Evolutionary conservation across 169 alveolate genomes (phyloP), one percentile per base, ranked within the genome.

Genomic region (Plasmodium sp.): DNA sequence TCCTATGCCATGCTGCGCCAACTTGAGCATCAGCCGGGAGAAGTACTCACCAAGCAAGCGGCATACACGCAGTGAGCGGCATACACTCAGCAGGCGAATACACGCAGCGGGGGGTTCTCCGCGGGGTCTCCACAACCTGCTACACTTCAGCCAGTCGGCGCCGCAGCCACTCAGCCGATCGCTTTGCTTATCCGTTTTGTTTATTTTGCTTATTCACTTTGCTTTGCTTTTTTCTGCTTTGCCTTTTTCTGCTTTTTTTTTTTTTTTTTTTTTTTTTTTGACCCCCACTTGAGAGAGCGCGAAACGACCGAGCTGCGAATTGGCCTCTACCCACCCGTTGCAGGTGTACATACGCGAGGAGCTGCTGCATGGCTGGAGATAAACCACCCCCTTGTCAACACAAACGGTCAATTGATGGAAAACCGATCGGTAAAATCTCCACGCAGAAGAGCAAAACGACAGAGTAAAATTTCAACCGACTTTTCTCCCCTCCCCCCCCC

Each of bases 191-290:
- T 51, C 62, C 3, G 18, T 51, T 51, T 51, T 51, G 5, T 39
- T 39, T 39, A 39, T 39, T 39, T 39, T 39, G 4, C 5, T 39
- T 39, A 5, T 39, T 39, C 2, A 39, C 2, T 39, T 39, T 39
- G 4, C 5, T 39, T 39, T 39, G 0, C 45, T 67, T 67, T 18
- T 33, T 39, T 72, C 33, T 75, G 27, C 33, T 75, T 5, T 18
- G 27, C 0, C 27, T 75, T 27, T 6, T 27, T 75, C 33, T 18
- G n/a, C n/a, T 18, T 81, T 43, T 45, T 31, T 27, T 34, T 77
- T 77, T 80, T 80, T 33, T 33, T 80, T 39, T 80, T 27, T 22
- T 75, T 33, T 75, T 75, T 77, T 77, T 77, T 77, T 51, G 9
- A 6, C 7, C 2, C 48, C 18, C 33, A 45, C 43, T 45, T 39